Base-by-base conservation (phyloP, 306 rosid genomes). In the Acacia confusa region DNA sequence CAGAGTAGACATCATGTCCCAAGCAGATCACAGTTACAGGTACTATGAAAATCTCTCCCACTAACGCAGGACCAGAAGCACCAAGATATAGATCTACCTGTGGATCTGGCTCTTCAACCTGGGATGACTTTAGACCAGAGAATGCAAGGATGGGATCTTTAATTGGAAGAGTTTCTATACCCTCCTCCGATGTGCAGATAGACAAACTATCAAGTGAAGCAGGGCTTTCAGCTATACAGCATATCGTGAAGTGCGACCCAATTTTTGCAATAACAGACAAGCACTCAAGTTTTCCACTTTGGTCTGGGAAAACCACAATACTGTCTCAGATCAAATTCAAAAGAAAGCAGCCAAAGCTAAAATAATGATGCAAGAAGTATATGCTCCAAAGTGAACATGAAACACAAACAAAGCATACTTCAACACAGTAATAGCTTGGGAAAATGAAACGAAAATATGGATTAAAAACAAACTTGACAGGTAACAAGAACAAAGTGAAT, bases 171-270 rank as follows among this genome's bases (percentile, higher is more conserved):
- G 86, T 75, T 81, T 85, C 90, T 74, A 86, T 81, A 55, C 83
- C 84, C 77, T 92, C 96, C 89, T 87, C 98, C 72, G 81, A 86
- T 81, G 90, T 92, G 96, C 97, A 90, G 70, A 92, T 89, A 74
- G 98, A 94, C 87, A 95, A 87, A 81, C 87, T 91, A 85, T 90
- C 91, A 91, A 93, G 87, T 38, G 99, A 93, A 76, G 94, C 96
- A 38, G 99, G 99, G 79, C 97, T 95, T 84, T 93, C 99, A 69
- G 97, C 98, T 85, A 92, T 91, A 87, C 99, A 90, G 89, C 98
- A 90, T 82, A 95, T 95, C 34, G 91, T 82, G 78, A 93, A 92
- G 86, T 89, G 92, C 45, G 91, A 87, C 74, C 94, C 96, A 82
- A 95, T 87, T 87, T 89, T 93, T 2, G 93, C 98, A 87, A 88